Base-by-base conservation (phyloP, 169 alveolate genomes). In the Perkinsus marinus region DNA sequence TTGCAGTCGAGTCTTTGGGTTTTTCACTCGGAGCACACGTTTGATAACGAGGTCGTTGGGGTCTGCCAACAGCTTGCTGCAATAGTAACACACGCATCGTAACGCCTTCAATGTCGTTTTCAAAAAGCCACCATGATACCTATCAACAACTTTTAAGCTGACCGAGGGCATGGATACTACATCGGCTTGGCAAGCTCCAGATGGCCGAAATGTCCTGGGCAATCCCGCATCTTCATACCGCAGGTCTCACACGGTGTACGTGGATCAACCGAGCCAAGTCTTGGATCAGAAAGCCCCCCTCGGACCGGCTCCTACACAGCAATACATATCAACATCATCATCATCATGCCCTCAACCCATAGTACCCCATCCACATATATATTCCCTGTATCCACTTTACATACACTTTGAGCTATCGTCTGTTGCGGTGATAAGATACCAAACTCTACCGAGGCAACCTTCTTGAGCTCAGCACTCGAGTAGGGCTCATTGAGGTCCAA, bases 141-240 rank as follows among this genome's bases (percentile, higher is more conserved):
- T 57, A 57, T 2, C 26, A 2, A 13, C 3, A 26, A 2, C 26
- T 26, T 57, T 13, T 30, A 57, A 57, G 36, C 79, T 57, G 7
- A 57, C 22, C 79, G 3, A 13, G 34, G 22, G 37, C 79, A 57
- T 19, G 90, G 90, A 68, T 91, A 93, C 94, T 96, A 99, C 95
- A 98, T 98, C 13, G 99, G 99, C 92, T 95, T 97, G 19, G 98
- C 99, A 34, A 99, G 95, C 69, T 96, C 98, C 89, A 99, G 97
- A 94, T 98, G 99, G 38, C 99, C 99, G 94, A 99, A 98, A 93
- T 99, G 99, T 30, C 99, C 99, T 6, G 99, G 99, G 93, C 99
- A 99, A 91, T 98, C 97, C 93, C 96, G 96, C 93, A 97, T 96
- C 93, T 97, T 96, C 97, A 98, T 98, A 90, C 95, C 95, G 94